Base-by-base conservation (phyloP, 441 rosid species). In the Jatropha multifida region DNA sequence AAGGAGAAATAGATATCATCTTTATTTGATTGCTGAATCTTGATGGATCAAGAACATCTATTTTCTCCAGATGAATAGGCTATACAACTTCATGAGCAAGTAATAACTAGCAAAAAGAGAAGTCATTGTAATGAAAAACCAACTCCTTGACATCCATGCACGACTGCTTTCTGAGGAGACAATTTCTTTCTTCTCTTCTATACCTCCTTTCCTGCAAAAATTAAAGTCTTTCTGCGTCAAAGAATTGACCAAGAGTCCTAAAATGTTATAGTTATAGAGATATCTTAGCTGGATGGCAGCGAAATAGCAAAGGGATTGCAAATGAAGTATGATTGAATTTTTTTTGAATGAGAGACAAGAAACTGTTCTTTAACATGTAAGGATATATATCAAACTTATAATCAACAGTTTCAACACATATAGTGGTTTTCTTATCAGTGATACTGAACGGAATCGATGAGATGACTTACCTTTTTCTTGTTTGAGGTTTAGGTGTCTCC, bases 11-110 rank as follows among this genome's bases (percentile, higher is more conserved):
- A 9, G 27, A 20, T 7, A 54, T 32, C 32, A 32, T 32, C 32
- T 54, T 18, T 14, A 17, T 54, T 69, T 38, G 12, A 48, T 14
- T 48, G 68, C 42, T 69, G 26, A 59, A 69, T 51, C 46, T 73
- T 73, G 23, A 10, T 51, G n/a, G 26, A 58, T 73, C 12, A 49
- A 3, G 18, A 48, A 8, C 2, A 17, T 46, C 61, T 20, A 65
- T 9, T 66, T 59, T 58, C 61, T 46, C 15, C 20, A 14, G 15
- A 27, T 23, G 60, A 76, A n/a, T 18, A 54, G 46, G 46, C 69
- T 65, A 70, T 85, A 80, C 72, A 83, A 63, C 80, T 76, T 84
- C 83, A 52, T 80, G n/a, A 84, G 68, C 74, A 81, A 55, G 75
- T 74, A 89, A 74, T 83, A 87, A 2, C 79, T 23, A 20, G 82